Evolutionary conservation across 2,329 filamentous ascomycete species (phyloP), one percentile per base, ranked within the genome.

Genomic region (Fusarium avenaceum): DNA sequence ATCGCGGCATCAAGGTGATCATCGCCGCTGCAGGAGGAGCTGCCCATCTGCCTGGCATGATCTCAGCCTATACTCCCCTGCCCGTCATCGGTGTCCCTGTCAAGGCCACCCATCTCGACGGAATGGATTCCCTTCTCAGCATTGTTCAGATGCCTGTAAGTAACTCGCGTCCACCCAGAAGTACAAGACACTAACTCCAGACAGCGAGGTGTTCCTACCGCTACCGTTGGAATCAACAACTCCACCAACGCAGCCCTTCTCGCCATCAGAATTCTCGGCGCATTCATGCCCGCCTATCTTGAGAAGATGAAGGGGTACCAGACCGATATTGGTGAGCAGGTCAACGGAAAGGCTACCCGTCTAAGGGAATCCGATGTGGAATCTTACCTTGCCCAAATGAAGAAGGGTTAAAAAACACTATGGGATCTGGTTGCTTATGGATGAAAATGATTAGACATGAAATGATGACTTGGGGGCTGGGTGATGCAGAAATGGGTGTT

Each of bases 51-150:
- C 90, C 91, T 1, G 91, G 91, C n/a, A 93, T 93, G 90, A 79
- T 90, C 7, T 89, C 90, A 0, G 88, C 90, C 2, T 87, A 91
- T 74, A 92, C 90, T 0, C 83, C 88, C 4, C 78, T 94, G 17
- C 92, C 92, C 0, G 91, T 94, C 4, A 92, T 94, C 57, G 92
- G 92, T 7, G 89, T 94, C 1, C 92, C 92, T 0, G 89, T 94
- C 26, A 92, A 90, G 80, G 91, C 89, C 1, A 92, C 89, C 20
- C 86, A 88, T 22, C 79, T 93, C 7, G 92, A 93, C 73, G 91
- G 91, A 4, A 81, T 90, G 63, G 92, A 94, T 75, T 90, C 87
- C 64, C 79, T 94, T 55, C 81, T 90, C 54, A 91, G 88, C 72
- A 93, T 93, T 68, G 90, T 92, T 6, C 90, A 93, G 75, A 93